phyloP scores from a whole-genome alignment of 1,284 basidiomycete species.

The Fistulinella cinereoalba region DNA sequence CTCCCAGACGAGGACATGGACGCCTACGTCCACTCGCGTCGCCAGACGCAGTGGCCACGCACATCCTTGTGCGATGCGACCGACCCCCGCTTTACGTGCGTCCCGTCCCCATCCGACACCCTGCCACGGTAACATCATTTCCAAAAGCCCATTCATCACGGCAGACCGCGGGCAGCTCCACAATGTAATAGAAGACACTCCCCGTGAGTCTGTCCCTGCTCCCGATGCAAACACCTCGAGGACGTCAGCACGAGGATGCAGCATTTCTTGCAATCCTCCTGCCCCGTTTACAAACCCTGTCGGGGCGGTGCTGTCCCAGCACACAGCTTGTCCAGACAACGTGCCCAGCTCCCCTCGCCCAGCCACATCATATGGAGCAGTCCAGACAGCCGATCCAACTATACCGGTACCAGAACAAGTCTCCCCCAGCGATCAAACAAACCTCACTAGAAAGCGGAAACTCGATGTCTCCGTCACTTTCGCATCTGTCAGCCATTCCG shows the following conservation, averaged over 20 bases:
- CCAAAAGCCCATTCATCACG: constrained; percentile 1
- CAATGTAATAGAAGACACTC: not conserved
- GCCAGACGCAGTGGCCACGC: too few relatives aligned
- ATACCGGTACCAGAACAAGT: not conserved
- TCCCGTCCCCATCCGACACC: not conserved
- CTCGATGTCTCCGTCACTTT: not conserved
- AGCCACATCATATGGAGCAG: not conserved
- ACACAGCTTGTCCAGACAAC: constrained; percentile 1
- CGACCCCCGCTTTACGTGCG: constrained; percentile 10
- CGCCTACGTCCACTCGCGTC: constrained; percentile 32
- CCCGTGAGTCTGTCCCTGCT: not conserved
- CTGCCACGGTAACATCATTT: constrained; percentile 1
- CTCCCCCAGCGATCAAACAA: not conserved
- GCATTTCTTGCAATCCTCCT: not conserved
- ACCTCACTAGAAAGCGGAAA: too few relatives aligned
- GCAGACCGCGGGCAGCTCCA: constrained; percentile 8
- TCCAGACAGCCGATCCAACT: constrained; percentile 5
- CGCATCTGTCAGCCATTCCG: constrained; percentile 1
- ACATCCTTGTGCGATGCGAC: too few relatives aligned
- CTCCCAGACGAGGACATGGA: constrained; percentile 47
- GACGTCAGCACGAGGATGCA: constrained; percentile 3
- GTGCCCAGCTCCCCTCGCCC: constrained; percentile 11
- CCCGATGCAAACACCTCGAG: constrained; percentile 1
- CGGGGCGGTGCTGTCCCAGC: not conserved
- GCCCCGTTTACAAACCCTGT: not conserved